These are phyloP conservation scores for Neocatenulostroma microsporum DNA, from an alignment of 2,329 filamentous ascomycete species.

Conservation along the genomic window DNA sequence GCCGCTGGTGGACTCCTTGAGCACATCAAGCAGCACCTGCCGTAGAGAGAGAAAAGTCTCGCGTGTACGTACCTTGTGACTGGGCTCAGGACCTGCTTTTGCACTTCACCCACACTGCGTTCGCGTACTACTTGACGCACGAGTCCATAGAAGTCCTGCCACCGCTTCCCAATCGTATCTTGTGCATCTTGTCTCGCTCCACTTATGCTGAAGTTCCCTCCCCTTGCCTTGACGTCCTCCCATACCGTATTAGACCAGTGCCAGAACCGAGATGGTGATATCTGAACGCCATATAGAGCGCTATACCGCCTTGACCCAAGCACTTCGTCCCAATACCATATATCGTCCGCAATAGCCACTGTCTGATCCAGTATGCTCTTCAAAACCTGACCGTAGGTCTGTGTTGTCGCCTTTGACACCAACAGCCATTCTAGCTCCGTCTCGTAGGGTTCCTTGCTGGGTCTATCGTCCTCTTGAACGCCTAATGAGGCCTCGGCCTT, in stretches of 20 bases:
- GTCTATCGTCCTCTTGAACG: slow-evolving; percentile 10
- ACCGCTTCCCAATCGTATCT: slow-evolving; percentile 23
- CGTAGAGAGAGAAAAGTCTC: too few species aligned
- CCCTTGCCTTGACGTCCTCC: slow-evolving; percentile 45
- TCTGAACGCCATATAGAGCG: slow-evolving; percentile 78
- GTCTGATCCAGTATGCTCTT: slow-evolving; percentile 74
- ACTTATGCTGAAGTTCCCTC: slow-evolving; percentile 20
- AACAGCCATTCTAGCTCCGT: slow-evolving; percentile 84
- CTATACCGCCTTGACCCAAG: slow-evolving; percentile 70
- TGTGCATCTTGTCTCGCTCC: slow-evolving; percentile 25
- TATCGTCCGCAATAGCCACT: slow-evolving; percentile 72
- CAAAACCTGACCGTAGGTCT: slow-evolving; percentile 75
- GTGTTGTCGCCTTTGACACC: slow-evolving; percentile 83
- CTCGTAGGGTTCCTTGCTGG: slow-evolving; percentile 47
- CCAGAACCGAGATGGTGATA: slow-evolving; percentile 68
- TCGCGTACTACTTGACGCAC: slow-evolving; percentile 69
- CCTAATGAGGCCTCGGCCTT: slow-evolving; percentile 9
- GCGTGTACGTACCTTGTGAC: too few species aligned
- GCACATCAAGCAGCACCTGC: too few species aligned
- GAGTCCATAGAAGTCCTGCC: slow-evolving; percentile 62
- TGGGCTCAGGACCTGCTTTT: slow-evolving; percentile 66
- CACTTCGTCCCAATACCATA: slow-evolving; percentile 94
- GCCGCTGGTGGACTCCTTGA: too few species aligned
- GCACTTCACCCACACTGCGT: slow-evolving; percentile 62
- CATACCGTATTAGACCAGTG: slow-evolving; percentile 64